These are phyloP conservation scores for Isatis lusitanica DNA, from an alignment of 441 rosid species.

Conservation along the genomic window DNA sequence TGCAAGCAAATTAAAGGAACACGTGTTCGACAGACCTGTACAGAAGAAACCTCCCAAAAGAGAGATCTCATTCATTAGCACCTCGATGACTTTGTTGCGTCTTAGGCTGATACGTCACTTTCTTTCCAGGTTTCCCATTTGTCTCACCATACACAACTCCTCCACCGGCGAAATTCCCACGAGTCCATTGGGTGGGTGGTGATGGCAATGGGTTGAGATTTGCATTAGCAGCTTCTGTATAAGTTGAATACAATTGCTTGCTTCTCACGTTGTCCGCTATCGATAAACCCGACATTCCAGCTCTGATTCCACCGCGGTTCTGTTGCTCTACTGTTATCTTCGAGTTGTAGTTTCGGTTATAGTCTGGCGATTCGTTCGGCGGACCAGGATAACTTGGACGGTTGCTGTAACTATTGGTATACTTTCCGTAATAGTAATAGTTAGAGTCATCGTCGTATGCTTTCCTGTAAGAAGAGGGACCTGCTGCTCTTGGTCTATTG, in stretches of 20 bases:
- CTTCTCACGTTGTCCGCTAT: conserved; percentile 50
- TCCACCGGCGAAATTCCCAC: conserved; percentile 41
- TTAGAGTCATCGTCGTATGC: conserved; percentile 48
- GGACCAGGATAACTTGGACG: conserved; percentile 46
- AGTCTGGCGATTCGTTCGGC: conserved; percentile 50
- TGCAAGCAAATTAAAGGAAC: conserved; percentile 9
- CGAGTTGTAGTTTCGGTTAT: conserved; percentile 42
- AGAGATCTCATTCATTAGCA: conserved; percentile 12
- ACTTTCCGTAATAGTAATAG: conserved; percentile 44
- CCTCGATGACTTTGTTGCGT: conserved; percentile 26
- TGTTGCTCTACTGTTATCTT: conserved; percentile 49
- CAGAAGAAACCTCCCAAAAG: conserved; percentile 1
- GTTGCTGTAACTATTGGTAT: conserved; percentile 38
- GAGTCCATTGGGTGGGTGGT: conserved; percentile 70
- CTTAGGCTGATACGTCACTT: conserved; percentile 59
- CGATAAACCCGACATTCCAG: conserved; percentile 53
- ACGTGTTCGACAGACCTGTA: conserved; percentile 5
- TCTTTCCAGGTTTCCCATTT: conserved; percentile 53
- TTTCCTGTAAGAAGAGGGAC: conserved; percentile 57
- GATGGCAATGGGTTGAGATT: conserved; percentile 51
- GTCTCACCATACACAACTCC: conserved; percentile 41
- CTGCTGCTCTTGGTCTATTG: conserved; percentile 61
- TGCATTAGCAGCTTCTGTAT: conserved; percentile 39
- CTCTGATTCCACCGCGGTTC: conserved; percentile 47
- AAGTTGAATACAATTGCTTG: conserved; percentile 36